Conservation (phyloP, 2,329 filamentous ascomycete genomes). For the Ascochyta rabiei region DNA sequence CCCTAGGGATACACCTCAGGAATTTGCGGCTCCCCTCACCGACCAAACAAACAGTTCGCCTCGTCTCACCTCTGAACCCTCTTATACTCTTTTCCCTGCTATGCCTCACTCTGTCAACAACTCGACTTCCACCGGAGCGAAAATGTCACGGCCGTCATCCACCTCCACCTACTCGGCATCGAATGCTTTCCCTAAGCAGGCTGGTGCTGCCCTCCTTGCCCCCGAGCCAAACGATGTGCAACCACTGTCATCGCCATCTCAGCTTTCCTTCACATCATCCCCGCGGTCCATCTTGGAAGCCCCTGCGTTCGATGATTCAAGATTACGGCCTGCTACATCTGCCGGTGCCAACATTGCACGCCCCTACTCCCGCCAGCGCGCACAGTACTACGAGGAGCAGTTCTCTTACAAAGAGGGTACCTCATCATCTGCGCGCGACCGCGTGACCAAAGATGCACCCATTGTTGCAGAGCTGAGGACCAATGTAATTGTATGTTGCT, state of each 20-base stretch:
- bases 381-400: constrained; percentile 47
- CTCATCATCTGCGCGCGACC: constrained; percentile 47
- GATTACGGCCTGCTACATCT: constrained; percentile 19
- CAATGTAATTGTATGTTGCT: constrained; percentile 57
- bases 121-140: constrained; percentile 38
- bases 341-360: constrained; percentile 10
- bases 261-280: constrained; percentile 46
- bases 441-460: constrained; percentile 53
- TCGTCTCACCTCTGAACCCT: constrained; percentile 12
- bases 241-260: constrained; percentile 46
- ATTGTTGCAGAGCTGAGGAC: constrained; percentile 56
- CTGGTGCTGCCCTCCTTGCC: constrained; percentile 35
- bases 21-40: constrained; percentile 34
- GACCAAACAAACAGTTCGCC: constrained; percentile 26
- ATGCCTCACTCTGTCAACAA: constrained; percentile 48
- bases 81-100: constrained; percentile 20
- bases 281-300: constrained; percentile 37
- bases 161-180: constrained; percentile 42
- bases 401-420: constrained; percentile 47
- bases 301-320: constrained; percentile 19
- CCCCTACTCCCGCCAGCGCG: constrained; percentile 38
- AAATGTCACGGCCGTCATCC: constrained; percentile 47
- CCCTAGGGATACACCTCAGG: constrained; percentile 24
- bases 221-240: constrained; percentile 36
- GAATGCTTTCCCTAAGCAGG: constrained; percentile 43